phyloP scores from a whole-genome alignment of 768 basidiomycete genomes.

The Amanita molliuscula region DNA sequence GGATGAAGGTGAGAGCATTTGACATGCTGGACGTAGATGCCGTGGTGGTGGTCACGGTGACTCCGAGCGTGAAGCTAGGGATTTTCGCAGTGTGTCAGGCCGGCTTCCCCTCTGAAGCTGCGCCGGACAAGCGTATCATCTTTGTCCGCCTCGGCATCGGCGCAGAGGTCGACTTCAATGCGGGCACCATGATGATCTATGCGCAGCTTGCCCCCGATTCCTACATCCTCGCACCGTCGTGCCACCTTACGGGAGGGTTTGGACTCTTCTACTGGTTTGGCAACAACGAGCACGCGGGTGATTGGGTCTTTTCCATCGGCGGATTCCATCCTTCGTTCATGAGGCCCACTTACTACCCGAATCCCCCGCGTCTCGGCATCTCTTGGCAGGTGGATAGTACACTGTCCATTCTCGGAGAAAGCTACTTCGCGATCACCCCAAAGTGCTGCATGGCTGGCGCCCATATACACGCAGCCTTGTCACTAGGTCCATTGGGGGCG shows the following conservation, averaged over 20 bases:
- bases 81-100: conserved; percentile 1
- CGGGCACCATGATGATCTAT: background rate
- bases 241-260: conserved; percentile 2
- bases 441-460: conserved; percentile 3
- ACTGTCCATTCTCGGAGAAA: background rate
- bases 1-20: background rate
- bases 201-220: background rate
- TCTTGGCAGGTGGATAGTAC: conserved; percentile 4
- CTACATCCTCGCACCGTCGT: conserved; percentile 1
- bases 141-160: conserved; percentile 3
- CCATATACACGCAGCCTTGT: background rate
- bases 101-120: background rate
- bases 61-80: conserved; percentile 1
- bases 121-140: background rate
- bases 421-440: conserved; percentile 1
- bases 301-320: conserved; percentile 2
- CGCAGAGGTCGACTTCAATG: background rate
- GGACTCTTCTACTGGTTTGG: conserved; percentile 4
- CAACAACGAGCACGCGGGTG: background rate
- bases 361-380: background rate
- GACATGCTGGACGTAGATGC: conserved; percentile 1
- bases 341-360: conserved; percentile 1
- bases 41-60: background rate
- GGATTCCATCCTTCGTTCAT: conserved; percentile 4
- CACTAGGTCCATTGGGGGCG: background rate